Base-by-base conservation (phyloP, 331 rosid genomes). In the Cucumis variabilis region DNA sequence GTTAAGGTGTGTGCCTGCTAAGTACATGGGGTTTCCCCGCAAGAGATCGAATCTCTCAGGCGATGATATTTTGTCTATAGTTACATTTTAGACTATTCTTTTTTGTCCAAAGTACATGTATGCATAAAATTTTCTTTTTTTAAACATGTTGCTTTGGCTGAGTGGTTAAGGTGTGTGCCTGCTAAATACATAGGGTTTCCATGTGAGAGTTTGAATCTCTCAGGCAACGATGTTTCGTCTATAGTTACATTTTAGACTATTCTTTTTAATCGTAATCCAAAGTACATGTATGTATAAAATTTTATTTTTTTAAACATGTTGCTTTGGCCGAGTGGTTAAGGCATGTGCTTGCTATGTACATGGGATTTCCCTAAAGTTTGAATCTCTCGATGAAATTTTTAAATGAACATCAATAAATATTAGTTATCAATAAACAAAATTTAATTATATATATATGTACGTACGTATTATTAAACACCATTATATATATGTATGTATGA, bases 321-420 rank as follows among this genome's bases (percentile, higher is more conserved):
- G 98, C 96, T 95, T 97, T 97, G 98, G 96, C 99, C 98, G 96
- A 95, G 99, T 95, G 98, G 98, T 97, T 94, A 95, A 95, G 97
- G 97, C 94, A 96, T 94, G 97, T 93, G 99, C 98, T 95, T 93
- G 99, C 98, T 95, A 92, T 90, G 94, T 94, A 88, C 92, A 90
- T 93, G 95, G 96, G 94, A 93, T 92, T 90, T 94, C 93, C 94
- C 95, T 94, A 89, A 90, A 93, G 92, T 93, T 92, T 92, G 93
- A 93, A 93, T 92, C 94, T 92, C 96, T 91, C 94, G 93, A 91
- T 94, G 94, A 11, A 11, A 4, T 66, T n/a, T 66, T n/a, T n/a
- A n/a, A n/a, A n/a, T n/a, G n/a, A n/a, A n/a, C n/a, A n/a, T n/a
- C n/a, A n/a, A n/a, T n/a, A n/a, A n/a, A n/a, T n/a, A n/a, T n/a